phyloP scores from a whole-genome alignment of 164 flowering plant species.

The Stephania yunnanensis region DNA sequence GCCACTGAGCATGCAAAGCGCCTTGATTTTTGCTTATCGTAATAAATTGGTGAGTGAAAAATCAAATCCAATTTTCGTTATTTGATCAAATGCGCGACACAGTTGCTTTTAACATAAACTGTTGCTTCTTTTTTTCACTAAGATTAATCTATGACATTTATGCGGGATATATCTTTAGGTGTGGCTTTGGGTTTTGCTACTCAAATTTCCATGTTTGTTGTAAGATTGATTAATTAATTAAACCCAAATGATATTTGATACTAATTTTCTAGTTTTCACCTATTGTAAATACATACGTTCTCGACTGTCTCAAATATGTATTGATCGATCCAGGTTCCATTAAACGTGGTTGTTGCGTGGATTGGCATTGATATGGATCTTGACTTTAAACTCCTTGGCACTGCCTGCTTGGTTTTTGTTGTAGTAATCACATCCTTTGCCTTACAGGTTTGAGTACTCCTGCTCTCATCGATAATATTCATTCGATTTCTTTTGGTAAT shows the following conservation, averaged over 20 bases:
- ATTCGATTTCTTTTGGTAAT: too few species aligned
- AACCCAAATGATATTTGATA: neutral
- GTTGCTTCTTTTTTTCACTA: too few species aligned
- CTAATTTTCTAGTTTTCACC: neutral
- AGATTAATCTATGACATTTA: neutral
- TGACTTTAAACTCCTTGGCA: slow-evolving; percentile 62
- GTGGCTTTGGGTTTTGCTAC: slow-evolving; percentile 93
- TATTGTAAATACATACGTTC: neutral
- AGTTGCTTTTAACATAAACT: neutral
- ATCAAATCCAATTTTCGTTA: neutral
- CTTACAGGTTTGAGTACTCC: slow-evolving; percentile 21
- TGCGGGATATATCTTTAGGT: slow-evolving; percentile 86
- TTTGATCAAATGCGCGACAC: neutral
- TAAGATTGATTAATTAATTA: slow-evolving; percentile 25
- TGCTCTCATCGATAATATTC: too few species aligned
- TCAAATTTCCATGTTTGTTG: slow-evolving; percentile 91
- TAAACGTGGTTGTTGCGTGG: slow-evolving; percentile 64
- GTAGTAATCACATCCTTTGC: slow-evolving; percentile 43
- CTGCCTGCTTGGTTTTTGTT: slow-evolving; percentile 61
- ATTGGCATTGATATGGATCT: slow-evolving; percentile 77
- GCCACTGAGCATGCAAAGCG: slow-evolving; percentile 97
- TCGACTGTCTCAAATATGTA: neutral
- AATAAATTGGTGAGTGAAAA: slow-evolving; percentile 70
- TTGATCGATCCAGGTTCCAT: slow-evolving; percentile 50
- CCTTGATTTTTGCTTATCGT: slow-evolving; percentile 83